A percentile compares a stretch with the other conserved stretches of the same genome.
Conservation (phyloP, 106 monocot genomes). For the Dactylorhiza incarnata region DNA sequence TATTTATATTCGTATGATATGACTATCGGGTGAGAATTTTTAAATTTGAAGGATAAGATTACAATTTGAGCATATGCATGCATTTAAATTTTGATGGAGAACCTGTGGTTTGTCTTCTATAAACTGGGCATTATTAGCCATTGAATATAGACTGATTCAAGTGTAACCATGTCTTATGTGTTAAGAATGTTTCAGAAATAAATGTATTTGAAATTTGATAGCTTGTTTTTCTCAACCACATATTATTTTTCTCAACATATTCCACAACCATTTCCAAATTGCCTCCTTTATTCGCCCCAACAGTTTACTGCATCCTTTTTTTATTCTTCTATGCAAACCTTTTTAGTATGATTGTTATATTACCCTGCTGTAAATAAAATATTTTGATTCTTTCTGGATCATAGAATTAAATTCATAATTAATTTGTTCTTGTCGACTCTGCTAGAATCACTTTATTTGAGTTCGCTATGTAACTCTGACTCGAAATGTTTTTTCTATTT, state of each 20-base stretch:
- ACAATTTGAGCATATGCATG: not conserved
- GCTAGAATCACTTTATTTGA: no score
- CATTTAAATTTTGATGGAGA: conserved; percentile 1
- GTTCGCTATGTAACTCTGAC: no score
- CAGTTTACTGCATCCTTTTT: not conserved
- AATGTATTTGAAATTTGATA: no score
- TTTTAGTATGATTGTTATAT: no score
- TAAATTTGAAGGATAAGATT: not conserved
- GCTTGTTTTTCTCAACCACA: not conserved
- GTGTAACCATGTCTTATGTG: no score
- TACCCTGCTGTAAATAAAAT: no score
- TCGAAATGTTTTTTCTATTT: no score
- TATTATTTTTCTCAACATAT: not conserved
- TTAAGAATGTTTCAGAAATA: no score
- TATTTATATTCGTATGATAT: not conserved
- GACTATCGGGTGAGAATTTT: not conserved
- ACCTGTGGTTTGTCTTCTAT: not conserved
- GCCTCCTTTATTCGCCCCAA: not conserved
- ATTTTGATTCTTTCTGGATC: no score
- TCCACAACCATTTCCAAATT: not conserved
- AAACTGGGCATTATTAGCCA: not conserved
- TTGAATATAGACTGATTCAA: not conserved
- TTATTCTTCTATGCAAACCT: not conserved
- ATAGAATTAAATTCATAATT: no score
- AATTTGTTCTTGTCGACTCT: no score